Percentiles rank a stretch among this genome's conserved stretches.
Evolutionary conservation across 2,329 filamentous ascomycete species (phyloP).

Genomic region (Exophiala xenobiotica): DNA sequence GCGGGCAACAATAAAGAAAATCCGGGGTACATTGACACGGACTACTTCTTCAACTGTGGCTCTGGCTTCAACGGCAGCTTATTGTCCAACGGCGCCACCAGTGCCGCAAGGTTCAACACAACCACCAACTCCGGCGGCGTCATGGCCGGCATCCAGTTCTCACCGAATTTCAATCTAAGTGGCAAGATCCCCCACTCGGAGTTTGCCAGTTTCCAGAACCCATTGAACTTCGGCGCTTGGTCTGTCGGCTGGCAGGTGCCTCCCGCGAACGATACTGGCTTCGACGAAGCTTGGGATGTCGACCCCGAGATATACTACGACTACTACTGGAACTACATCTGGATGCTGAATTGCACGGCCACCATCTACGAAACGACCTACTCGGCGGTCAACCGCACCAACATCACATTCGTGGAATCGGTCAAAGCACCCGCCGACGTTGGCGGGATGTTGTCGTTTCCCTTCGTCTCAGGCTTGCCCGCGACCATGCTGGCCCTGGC

Average conservation of each 20-base stretch:
- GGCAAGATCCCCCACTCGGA: too few relatives aligned
- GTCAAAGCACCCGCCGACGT: not conserved
- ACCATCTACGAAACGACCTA: not conserved
- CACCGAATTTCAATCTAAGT: too few relatives aligned
- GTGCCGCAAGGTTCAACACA: conserved; percentile 67
- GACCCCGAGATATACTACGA: not conserved
- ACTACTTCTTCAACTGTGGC: conserved; percentile 41
- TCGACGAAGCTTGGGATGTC: not conserved
- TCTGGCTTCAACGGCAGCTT: conserved; percentile 59
- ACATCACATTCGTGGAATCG: not conserved
- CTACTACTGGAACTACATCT: not conserved
- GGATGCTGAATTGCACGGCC: conserved; percentile 1
- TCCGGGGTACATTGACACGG: not conserved
- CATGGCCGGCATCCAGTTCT: not conserved
- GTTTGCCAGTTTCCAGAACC: conserved; percentile 1
- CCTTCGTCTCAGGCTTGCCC: not conserved
- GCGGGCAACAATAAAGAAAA: not conserved
- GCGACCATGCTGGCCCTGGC: not conserved
- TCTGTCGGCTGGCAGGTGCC: not conserved
- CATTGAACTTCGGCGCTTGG: conserved; percentile 1
- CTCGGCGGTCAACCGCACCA: not conserved
- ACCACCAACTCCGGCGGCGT: conserved; percentile 57
- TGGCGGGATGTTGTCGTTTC: not conserved
- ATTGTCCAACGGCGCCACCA: conserved; percentile 64
- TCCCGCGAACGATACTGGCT: not conserved